Evolutionary conservation across 306 rosid genomes (phyloP), one percentile per base, ranked within the genome.

Genomic region (Rosa chinensis): DNA sequence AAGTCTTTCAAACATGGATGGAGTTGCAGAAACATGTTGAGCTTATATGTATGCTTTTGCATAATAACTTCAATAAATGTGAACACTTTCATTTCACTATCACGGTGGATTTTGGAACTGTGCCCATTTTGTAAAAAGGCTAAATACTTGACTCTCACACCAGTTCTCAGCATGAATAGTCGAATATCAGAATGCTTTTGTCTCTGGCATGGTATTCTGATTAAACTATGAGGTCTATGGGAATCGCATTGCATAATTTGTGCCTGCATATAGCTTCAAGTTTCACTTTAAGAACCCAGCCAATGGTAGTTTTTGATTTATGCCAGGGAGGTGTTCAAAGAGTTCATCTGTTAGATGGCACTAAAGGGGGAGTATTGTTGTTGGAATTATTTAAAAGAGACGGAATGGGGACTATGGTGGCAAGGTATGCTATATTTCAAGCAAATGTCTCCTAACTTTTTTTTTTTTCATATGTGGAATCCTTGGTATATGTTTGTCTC

Each of bases 371-470:
- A 81, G 98, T 96, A 81, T 82, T 96, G 79, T 79, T 93, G 84
- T 88, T 96, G 89, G 99, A 96, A 79, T 91, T 96, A 86, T 93
- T 90, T 75, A 96, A 87, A 85, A 91, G 99, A 89, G 99, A 93
- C 82, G 99, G 99, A 62, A 89, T 93, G 98, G 99, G 99, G 78
- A 96, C 99, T 8, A 96, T 96, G 99, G 92, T 96, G 68, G 98
- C 99, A 67, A 95, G 99, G 98, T 90, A 91, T 84, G 88, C 81
- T 79, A 75, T 67, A 43, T 79, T 77, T 74, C 39, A 40, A 52
- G 45, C 21, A 43, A 28, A 10, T 8, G 40, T 40, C 50, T 53
- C 17, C 21, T 0, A 17, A 32, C 5, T 70, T 28, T 69, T 47
- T 32, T 32, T 32, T 32, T 32, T 32, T 32, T 32, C 35, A 32